phyloP scores from a whole-genome alignment of 164 flowering plant species.

The Taxillus chinensis region DNA sequence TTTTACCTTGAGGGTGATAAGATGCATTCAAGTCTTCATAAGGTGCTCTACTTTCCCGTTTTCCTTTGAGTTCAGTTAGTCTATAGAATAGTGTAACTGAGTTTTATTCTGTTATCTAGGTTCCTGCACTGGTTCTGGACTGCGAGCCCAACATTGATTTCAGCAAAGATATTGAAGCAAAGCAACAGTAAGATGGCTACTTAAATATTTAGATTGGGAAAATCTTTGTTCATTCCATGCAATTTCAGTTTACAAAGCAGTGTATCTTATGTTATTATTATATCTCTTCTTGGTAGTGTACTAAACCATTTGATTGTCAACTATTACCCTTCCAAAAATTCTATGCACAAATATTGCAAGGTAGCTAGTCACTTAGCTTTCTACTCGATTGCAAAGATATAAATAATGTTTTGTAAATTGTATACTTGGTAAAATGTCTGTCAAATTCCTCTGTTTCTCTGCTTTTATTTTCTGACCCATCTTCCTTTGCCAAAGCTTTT shows the following conservation, averaged over 20 bases:
- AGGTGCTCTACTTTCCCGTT: constrained; percentile 31
- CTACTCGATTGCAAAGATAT: not conserved
- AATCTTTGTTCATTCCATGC: not conserved
- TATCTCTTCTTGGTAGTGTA: not conserved
- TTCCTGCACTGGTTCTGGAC: constrained; percentile 93
- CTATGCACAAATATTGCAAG: not conserved
- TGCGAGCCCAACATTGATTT: constrained; percentile 96
- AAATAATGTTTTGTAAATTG: no score
- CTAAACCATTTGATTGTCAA: not conserved
- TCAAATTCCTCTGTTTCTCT: no score
- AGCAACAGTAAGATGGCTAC: constrained; percentile 53
- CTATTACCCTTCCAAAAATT: not conserved
- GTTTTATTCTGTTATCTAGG: constrained; percentile 26
- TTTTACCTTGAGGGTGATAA: constrained; percentile 86
- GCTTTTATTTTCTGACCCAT: no score
- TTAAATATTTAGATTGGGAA: not conserved
- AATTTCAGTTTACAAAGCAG: not conserved
- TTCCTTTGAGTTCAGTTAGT: not conserved
- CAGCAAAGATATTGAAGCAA: constrained; percentile 84
- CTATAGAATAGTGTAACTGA: not conserved
- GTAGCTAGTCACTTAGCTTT: not conserved
- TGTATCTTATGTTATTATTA: not conserved
- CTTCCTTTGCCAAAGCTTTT: no score
- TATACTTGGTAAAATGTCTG: no score
- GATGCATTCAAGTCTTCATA: constrained; percentile 92